These are phyloP conservation scores for Phytophthora melonis DNA, from an alignment of 352 stramenopile genomes.

Conservation along the genomic window DNA sequence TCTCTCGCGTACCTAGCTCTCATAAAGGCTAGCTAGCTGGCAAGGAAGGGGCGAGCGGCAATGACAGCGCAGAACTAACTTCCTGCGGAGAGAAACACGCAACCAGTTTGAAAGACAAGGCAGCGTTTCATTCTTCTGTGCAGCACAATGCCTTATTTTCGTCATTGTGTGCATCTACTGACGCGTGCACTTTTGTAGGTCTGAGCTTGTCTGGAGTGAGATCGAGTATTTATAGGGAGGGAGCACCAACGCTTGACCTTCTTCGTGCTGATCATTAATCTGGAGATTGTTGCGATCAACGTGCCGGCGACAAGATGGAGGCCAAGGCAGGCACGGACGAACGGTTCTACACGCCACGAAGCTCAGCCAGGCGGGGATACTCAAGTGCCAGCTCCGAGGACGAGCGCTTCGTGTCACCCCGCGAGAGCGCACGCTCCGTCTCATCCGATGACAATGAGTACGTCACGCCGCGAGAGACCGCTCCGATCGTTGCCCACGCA, in stretches of 20 bases:
- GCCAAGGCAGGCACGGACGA: slow-evolving; percentile 56
- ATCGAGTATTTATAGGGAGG: slow-evolving; percentile 31
- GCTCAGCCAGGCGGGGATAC: slow-evolving; percentile 65
- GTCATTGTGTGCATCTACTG: slow-evolving; percentile 10
- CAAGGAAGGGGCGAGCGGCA: slow-evolving; percentile 16
- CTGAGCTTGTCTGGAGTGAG: neutral
- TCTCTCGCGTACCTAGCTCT: slow-evolving; percentile 22
- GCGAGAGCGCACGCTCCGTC: slow-evolving; percentile 63
- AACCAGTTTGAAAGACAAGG: slow-evolving; percentile 44
- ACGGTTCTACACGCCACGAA: slow-evolving; percentile 72
- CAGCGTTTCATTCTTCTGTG: slow-evolving; percentile 2
- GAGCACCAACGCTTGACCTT: neutral
- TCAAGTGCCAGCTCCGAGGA: slow-evolving; percentile 65
- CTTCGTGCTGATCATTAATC: slow-evolving; percentile 1
- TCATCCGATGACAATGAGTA: slow-evolving; percentile 77
- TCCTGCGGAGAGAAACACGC: slow-evolving; percentile 41
- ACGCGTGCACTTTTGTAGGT: slow-evolving; percentile 1
- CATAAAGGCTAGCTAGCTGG: slow-evolving; percentile 13
- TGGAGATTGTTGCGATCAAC: slow-evolving; percentile 17
- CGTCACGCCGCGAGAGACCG: slow-evolving; percentile 58
- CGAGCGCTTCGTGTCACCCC: slow-evolving; percentile 67
- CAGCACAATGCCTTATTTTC: slow-evolving; percentile 17
- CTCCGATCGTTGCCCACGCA: slow-evolving; percentile 1
- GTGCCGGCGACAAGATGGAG: slow-evolving; percentile 42
- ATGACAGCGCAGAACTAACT: slow-evolving; percentile 20